Evolutionary conservation across 116 monocot species (phyloP), one percentile per base, ranked within the genome.

Genomic region (Iris pallida): DNA sequence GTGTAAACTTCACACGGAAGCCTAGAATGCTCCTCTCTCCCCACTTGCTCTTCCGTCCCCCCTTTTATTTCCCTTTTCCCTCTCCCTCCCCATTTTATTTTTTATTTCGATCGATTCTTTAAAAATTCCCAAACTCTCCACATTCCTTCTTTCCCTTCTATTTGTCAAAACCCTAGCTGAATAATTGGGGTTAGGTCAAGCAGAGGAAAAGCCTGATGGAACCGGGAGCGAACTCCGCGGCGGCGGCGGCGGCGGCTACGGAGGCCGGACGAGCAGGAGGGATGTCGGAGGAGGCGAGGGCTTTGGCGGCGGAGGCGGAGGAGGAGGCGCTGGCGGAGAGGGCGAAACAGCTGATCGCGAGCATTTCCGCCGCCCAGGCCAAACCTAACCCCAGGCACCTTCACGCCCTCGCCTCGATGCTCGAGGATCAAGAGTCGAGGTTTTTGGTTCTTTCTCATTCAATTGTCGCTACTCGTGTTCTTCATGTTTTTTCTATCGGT

Each of bases 371-470:
- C 4, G 42, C 80, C 1, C 80, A 80, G 76, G 74, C 56, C 40
- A 88, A 84, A 69, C 99, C 99, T 59, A 90, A 90, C 68, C 88
- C 99, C 66, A 86, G 75, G 63, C 78, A 79, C 58, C 85, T 93
- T 55, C 99, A 93, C 61, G 84, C 90, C 10, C 88, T 99, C 11
- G 90, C 99, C 18, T 73, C 93, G 58, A 77, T 99, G 64, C 86
- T 93, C 54, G 99, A 99, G 70, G 42, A 57, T 8, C 80, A 93
- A 65, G 93, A 93, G 57, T 64, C 80, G 53, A 90, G 86, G 99
- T 90, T 1, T 7, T 51, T 30, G 0, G 3, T 30, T 30, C 30
- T 30, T 30, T 30, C 30, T 30, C 30, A 30, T 30, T 30, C 30
- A 30, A 30, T 30, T 30, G 30, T 30, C 30, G 2, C 30, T 30